Evolutionary conservation across 148 eudicot species (phyloP), one percentile per base, ranked within the genome.

Genomic region (Rhododendron ovatum): DNA sequence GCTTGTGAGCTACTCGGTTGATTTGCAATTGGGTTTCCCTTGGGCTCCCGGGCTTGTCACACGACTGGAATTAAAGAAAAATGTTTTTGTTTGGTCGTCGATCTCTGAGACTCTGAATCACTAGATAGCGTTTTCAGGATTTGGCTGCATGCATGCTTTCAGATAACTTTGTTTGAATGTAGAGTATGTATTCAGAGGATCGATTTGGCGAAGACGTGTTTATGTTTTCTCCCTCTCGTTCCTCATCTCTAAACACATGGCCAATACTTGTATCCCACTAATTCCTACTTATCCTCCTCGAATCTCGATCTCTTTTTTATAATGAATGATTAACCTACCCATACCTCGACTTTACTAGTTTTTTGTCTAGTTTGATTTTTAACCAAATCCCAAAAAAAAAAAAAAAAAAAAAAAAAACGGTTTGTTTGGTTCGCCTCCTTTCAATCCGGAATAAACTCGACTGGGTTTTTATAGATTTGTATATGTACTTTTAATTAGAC

Each of bases 191-290:
- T 1, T 20, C 8, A 2, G 13, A 4, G 30, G 11, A 37, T 37
- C 39, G 39, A 7, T 81, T 28, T 15, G 85, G 55, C 77, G 43
- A 17, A 47, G 30, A 84, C 85, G 85, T 84, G 86, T 73, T 74
- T 18, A 45, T 53, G 11, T 75, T 53, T 37, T 2, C 86, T 13
- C 35, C 78, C 86, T 84, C 81, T 75, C n/a, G 76, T 84, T 74
- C 69, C 81, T 75, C 69, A 84, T 84, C 86, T 53, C 6, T 24
- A 24, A 51, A 55, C 5, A 5, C 51, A 35, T 75, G 81, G 81
- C 81, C 35, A 84, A 53, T 51, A 12, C n/a, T 26, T n/a, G 20
- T 13, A 17, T 47, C 81, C 33, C 14, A 26, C 5, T 12, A 47
- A 24, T 14, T 79, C 37, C 59, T n/a, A 28, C 5, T 79, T 79